A percentile compares a stretch with the other conserved stretches of the same genome.
These are phyloP conservation scores for Streptanthus diversifolius DNA, from an alignment of 345 rosid genomes.

Conservation along the genomic window DNA sequence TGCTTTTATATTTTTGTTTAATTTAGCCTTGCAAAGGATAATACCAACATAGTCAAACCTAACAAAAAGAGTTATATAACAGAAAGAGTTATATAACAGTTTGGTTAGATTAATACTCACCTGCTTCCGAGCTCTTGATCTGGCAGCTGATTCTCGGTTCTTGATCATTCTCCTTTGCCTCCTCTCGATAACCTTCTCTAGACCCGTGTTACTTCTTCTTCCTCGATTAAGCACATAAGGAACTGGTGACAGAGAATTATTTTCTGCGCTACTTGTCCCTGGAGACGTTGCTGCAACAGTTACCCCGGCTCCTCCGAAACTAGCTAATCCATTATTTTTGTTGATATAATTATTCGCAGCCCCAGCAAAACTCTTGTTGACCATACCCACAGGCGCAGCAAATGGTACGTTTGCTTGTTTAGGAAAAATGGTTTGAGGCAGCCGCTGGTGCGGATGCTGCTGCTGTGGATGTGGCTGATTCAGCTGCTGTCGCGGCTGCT, in stretches of 20 bases:
- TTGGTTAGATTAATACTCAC: slow-evolving; percentile 33
- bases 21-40: background rate
- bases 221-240: slow-evolving; percentile 77
- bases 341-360: slow-evolving; percentile 42
- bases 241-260: slow-evolving; percentile 65
- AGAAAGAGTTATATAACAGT: background rate
- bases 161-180: slow-evolving; percentile 98
- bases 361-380: slow-evolving; percentile 38
- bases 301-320: slow-evolving; percentile 49
- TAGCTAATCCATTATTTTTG: slow-evolving; percentile 44
- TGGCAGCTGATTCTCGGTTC: slow-evolving; percentile 96
- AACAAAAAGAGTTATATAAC: background rate
- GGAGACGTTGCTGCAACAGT: slow-evolving; percentile 60
- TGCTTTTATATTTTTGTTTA: background rate
- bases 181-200: slow-evolving; percentile 92
- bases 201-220: slow-evolving; percentile 54
- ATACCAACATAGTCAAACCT: background rate
- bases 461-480: slow-evolving; percentile 20
- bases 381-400: slow-evolving; percentile 50
- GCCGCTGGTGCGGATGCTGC: slow-evolving; percentile 12
- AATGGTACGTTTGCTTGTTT: slow-evolving; percentile 60
- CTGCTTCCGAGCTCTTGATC: slow-evolving; percentile 99
- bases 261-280: slow-evolving; percentile 56
- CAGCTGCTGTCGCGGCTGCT: slow-evolving; percentile 1
- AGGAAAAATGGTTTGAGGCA: slow-evolving; percentile 49